Evolutionary conservation across 2,329 filamentous ascomycete genomes (phyloP), one percentile per base, ranked within the genome.

Genomic region (Alternaria tenuissima): DNA sequence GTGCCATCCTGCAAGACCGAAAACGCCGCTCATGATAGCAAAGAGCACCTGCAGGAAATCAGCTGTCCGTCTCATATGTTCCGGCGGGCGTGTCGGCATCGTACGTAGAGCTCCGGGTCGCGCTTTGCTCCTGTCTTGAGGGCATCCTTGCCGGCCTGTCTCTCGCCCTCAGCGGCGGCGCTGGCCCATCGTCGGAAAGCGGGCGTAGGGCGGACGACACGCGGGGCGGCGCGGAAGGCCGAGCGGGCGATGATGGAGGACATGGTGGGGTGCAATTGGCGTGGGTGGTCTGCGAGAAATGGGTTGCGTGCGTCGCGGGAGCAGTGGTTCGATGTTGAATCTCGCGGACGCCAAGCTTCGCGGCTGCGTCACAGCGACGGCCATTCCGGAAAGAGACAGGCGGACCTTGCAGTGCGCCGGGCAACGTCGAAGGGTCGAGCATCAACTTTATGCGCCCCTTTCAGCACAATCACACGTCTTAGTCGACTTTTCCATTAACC

Each of bases 1-100:
- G 84, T 94, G 93, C 88, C 89, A 96, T 79, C 94, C 94, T 70
- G 92, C 94, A 73, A 95, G 89, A 76, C 89, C 89, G 77, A 97
- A 91, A 74, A 92, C 91, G 79, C 90, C 89, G 74, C 91, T 89
- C 93, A 98, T 97, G 80, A 98, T 89, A 77, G 88, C 92, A 67
- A 94, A 87, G 69, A 99, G 91, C 76, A 98, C 89, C 95, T 98
- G 75, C 59, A 36, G 44, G 46, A 46, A 59, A 69, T 77, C 67
- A 77, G 73, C 72, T 49, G 52, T 55, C 57, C 38, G 51, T 16
- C 39, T 54, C 43, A 12, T 32, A 5, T 26, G 16, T 8, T 20
- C 3, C 12, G 22, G 20, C 18, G 24, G 8, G 67, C 24, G 26
- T 36, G 36, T 41, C 46, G 18, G 52, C 18, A 16, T 63, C 87